Evolutionary conservation across 1,139 yeast species (phyloP), one percentile per base, ranked within the genome.

Genomic region (Candida sp.): DNA sequence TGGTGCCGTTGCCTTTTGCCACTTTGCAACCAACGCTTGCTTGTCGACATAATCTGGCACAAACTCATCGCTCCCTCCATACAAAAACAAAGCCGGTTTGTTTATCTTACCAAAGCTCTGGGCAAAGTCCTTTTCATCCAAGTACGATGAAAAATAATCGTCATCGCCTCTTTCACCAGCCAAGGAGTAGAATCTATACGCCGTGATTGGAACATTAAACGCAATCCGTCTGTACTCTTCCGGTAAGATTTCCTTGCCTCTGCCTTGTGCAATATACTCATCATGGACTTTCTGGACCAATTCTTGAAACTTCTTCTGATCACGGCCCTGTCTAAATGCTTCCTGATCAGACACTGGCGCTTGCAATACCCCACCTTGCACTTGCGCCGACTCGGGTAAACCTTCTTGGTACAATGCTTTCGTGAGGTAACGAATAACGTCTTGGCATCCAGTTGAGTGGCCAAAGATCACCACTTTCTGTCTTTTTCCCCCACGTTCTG

Each of bases 391-490:
- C n/a, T 47, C 34, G 3, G 48, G 49, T 17, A 49, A 42, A 7
- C 27, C 49, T 30, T 58, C 53, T 2, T 49, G 48, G 17, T 62
- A 56, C 31, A 59, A 61, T 4, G 49, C 56, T 53, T 76, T 77
- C 32, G 85, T 66, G 32, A 85, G 61, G 61, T 86, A 89, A 53
- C 84, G 80, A 61, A 90, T 71, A 1, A 84, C 77, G 60, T 90
- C 91, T 66, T 90, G 97, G 48, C 89, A 83, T 0, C 97, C 97
- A 0, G 96, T 90, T 32, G 96, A 90, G 60, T 90, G 96, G 12
- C 97, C 97, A 78, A 86, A 76, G 7, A 90, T 65, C 3, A 89
- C 86, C 27, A 90, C 68, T 49, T 72, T 80, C 40, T 65, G 63
- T 52, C 80, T 72, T 17, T 47, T 49, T 1, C 81, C 83, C 27